Evolutionary conservation across 2,329 filamentous ascomycete genomes (phyloP), one percentile per base, ranked within the genome.

Genomic region (Cyphellophora attinorum): DNA sequence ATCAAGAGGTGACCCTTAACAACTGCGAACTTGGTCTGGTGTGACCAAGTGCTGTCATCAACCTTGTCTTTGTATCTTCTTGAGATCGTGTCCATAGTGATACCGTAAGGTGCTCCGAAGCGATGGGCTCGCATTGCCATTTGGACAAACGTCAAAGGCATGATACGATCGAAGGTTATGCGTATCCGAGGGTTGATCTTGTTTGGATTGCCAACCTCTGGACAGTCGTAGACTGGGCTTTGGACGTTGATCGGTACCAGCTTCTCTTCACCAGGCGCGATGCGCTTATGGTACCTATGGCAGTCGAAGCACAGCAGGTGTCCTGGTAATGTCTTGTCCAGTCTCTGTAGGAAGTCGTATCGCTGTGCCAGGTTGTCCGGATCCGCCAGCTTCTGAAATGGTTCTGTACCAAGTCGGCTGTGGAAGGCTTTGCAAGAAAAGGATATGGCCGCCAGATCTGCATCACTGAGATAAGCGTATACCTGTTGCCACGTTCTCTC

Each of bases 281-380:
- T 68, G 28, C 74, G 65, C 4, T 61, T 52, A 49, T 79, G 74
- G 51, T 70, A 78, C 36, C 54, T 58, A 11, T 56, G 63, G 49
- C 74, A 79, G 4, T 66, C 64, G 48, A 74, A 72, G 52, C 74
- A 79, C 35, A 77, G 62, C 5, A 79, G 60, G 45, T 77, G 70
- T 21, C 64, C 57, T 3, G 74, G 73, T 12, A 74, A 56, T 11
- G 60, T 51, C 10, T 55, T 50, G 40, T 78, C 72, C 48, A 76
- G 59, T 3, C 54, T 51, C 10, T 61, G 48, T 4, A 79, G 59
- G 47, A 78, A 75, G 3, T 64, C 54, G 29, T 65, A 56, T 33
- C 65, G 67, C 38, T 68, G 51, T 4, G 59, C 44, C 29, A 53
- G 53, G 44, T 74, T 68, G 6, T 50, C 35, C 15, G 60, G 50